Conservation (phyloP, 352 stramenopile species). For the Globisporangium heterothallicum region DNA sequence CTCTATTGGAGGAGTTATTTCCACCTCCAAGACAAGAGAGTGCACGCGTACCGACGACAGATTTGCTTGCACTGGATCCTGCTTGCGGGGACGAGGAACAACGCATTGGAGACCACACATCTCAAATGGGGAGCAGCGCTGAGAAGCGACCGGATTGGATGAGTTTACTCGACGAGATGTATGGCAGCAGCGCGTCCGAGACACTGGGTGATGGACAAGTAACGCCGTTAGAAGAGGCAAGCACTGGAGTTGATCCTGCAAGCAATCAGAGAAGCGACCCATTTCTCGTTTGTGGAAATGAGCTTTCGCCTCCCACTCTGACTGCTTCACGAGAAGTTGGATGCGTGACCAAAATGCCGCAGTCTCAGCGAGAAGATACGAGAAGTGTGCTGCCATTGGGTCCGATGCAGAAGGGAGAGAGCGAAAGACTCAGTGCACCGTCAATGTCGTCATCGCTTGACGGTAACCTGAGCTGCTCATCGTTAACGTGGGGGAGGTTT, state of each 20-base stretch:
- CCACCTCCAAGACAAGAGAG: neutral
- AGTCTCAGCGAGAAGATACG: neutral
- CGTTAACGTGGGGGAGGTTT: constrained; percentile 43
- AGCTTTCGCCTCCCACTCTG: neutral
- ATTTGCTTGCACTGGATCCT: neutral
- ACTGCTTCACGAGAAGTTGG: neutral
- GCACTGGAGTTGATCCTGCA: neutral
- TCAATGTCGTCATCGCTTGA: constrained; percentile 1
- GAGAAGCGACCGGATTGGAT: neutral
- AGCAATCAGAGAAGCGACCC: neutral
- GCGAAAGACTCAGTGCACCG: neutral
- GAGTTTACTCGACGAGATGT: neutral
- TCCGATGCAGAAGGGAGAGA: neutral
- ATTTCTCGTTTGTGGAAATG: neutral
- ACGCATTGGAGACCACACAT: neutral
- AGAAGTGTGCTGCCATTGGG: neutral
- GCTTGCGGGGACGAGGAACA: neutral
- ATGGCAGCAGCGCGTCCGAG: neutral
- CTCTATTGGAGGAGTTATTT: constrained; percentile 6
- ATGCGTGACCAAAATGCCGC: too few relatives aligned
- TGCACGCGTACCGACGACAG: neutral
- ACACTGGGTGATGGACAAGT: too few relatives aligned
- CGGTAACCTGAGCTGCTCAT: constrained; percentile 1
- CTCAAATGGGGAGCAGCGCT: neutral
- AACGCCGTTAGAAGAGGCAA: neutral